Percentiles rank a stretch among this genome's conserved stretches.
phyloP scores from a whole-genome alignment of 2,329 filamentous ascomycete genomes.

The Aspergillus ochraceus region DNA sequence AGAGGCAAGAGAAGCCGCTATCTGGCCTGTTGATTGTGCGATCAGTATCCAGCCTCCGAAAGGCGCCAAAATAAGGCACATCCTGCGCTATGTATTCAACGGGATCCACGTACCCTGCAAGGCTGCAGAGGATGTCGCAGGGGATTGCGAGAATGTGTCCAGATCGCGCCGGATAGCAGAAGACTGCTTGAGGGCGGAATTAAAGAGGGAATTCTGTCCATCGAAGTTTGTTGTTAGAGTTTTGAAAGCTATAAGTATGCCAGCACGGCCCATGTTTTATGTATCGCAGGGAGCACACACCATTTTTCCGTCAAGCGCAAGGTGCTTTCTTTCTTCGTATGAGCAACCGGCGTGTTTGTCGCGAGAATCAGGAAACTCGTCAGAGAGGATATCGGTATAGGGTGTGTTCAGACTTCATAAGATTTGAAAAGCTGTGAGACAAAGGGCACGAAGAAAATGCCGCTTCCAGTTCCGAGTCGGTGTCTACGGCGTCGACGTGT shows the following conservation, averaged over 20 bases:
- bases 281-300: neutral
- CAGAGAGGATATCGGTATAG: neutral
- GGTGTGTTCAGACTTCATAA: neutral
- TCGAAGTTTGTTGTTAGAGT: neutral
- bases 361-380: neutral
- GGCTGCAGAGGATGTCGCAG: conserved; percentile 58
- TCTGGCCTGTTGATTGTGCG: conserved; percentile 56
- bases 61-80: neutral
- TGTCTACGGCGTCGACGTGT: neutral
- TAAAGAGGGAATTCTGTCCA: conserved; percentile 75
- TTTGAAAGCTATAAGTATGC: neutral
- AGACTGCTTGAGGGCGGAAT: conserved; percentile 80
- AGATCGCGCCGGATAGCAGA: conserved; percentile 77
- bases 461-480: neutral
- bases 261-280: neutral
- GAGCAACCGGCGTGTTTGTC: neutral
- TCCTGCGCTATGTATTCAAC: neutral
- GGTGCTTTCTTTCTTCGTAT: neutral
- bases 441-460: neutral
- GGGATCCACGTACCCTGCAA: conserved; percentile 52
- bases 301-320: neutral
- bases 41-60: neutral
- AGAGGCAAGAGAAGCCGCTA: conserved; percentile 74
- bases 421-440: neutral
- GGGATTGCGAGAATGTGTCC: conserved; percentile 64